Base-by-base conservation (phyloP, 2,329 filamentous ascomycete genomes). In the Nigrograna mackinnonii region DNA sequence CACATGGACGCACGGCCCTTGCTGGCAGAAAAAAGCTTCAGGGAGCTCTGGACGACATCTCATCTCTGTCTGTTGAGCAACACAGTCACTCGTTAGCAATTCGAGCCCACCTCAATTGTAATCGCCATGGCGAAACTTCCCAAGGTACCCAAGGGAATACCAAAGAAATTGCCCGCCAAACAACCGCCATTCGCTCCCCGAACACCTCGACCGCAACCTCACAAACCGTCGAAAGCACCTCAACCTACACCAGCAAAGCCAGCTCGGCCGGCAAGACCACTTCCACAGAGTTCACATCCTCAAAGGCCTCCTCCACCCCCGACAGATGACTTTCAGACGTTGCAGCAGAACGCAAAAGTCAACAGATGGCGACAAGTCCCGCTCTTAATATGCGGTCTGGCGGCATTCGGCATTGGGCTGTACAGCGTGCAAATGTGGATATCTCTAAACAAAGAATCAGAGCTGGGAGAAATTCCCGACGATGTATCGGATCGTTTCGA, bases 401-500 rank as follows among this genome's bases (percentile, higher is more conserved):
- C 68, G 32, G 69, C 66, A 22, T 70, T 69, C 31, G 66, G 57
- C 4, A 50, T 74, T 30, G 71, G 68, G 21, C 59, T 72, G 49
- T 76, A 76, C 46, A 56, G 54, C 26, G 52, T 62, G 6, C 59
- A 65, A 43, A 55, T 75, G 16, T 67, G 63, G 48, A 46, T 50
- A 41, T 70, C 55, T 50, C 57, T 56, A 50, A 62, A 46, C 16
- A 41, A 51, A 2, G 50, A 53, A n/a, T 49, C 47, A n/a, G 49
- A 58, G 5, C 12, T 49, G 39, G 54, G 54, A 26, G 50, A 62
- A 16, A 44, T 70, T 2, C 66, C 67, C 6, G 50, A 55, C 31
- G 74, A 77, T 49, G 67, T 76, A 18, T 67, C 70, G 2, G 67
- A 66, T 36, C 66, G 73, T 16, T 78, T 76, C 49, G 72, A 77